Percentiles rank a stretch among this genome's conserved stretches.
These are phyloP conservation scores for Pichiaceae sp. DNA, from an alignment of 1,139 yeast species.

Conservation along the genomic window DNA sequence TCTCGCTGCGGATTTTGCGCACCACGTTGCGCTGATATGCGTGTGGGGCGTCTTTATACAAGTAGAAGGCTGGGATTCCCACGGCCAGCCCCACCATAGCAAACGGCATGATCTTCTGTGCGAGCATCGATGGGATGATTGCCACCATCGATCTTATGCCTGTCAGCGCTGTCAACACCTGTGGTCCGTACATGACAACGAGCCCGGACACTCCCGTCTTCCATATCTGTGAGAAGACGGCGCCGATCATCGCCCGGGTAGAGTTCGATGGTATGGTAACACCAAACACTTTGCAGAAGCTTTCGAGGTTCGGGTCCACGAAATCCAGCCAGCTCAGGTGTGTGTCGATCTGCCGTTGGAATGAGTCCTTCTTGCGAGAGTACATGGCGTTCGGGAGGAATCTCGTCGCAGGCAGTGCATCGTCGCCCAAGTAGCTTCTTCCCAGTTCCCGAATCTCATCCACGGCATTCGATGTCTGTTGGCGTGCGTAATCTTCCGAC, in stretches of 20 bases:
- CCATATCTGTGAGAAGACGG: conserved; percentile 15
- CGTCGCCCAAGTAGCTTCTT: conserved; percentile 46
- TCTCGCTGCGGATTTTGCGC: conserved; percentile 53
- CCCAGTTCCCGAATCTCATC: conserved; percentile 60
- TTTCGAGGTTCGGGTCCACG: conserved; percentile 65
- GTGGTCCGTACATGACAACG: conserved; percentile 18
- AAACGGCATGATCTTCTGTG: conserved; percentile 38
- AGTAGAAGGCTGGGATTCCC: conserved; percentile 48
- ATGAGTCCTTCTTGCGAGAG: conserved; percentile 57
- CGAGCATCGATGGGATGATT: conserved; percentile 19
- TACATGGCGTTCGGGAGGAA: conserved; percentile 84
- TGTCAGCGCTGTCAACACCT: conserved; percentile 17
- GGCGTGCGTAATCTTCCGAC: conserved; percentile 65
- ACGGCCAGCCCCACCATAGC: conserved; percentile 43
- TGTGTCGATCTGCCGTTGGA: conserved; percentile 51
- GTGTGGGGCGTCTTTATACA: conserved; percentile 74
- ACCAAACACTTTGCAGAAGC: conserved; percentile 29
- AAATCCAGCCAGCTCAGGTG: conserved; percentile 61
- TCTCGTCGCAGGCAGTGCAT: conserved; percentile 51
- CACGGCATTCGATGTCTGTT: conserved; percentile 50
- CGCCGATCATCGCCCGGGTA: conserved; percentile 10
- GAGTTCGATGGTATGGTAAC: conserved; percentile 10
- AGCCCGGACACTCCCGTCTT: conserved; percentile 20
- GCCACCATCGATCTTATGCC: conserved; percentile 18
- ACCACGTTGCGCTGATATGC: conserved; percentile 85